Evolutionary conservation across 2,329 filamentous ascomycete genomes (phyloP), one percentile per base, ranked within the genome.

Genomic region (Microsporum ferrugineum): DNA sequence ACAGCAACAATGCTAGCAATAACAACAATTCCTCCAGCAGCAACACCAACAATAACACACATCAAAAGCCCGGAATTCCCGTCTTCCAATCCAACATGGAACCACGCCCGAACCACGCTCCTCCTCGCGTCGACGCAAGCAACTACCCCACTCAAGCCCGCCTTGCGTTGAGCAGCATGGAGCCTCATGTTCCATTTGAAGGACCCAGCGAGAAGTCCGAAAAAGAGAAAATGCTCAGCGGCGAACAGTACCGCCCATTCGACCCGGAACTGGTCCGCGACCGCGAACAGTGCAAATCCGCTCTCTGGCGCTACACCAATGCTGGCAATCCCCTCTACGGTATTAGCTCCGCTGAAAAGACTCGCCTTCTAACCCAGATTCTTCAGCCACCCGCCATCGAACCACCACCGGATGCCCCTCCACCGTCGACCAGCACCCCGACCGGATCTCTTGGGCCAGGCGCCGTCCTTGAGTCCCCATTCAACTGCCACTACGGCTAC

Each of bases 401-500:
- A 36, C 63, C 65, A 14, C 65, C 56, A 58, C 66, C 69, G 7
- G 63, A 64, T 17, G 58, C 64, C 38, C 69, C 67, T 29, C 82
- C 84, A n/a, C 81, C 82, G 1, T 78, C 78, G 4, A 74, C 80
- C 66, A 75, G 43, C 79, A 80, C 53, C 75, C 80, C 7, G 72
- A 63, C 65, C 77, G 60, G 88, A 83, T 61, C 82, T 29, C 82
- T 94, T 3, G 89, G 89, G n/a, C 82, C 85, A 14, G 84, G 87
- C 60, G 87, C 89, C 3, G 80, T 86, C 47, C 88, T 99, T 31
- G 90, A 96, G 69, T 85, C 88, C 2, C 92, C 92, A 0, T 97
- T 99, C 72, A 86, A 82, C 55, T 96, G 92, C 71, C 91, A 96
- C 69, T 96, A 96, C 69, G 94, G 94, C 0, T 97, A 96, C 76